Evolutionary conservation across 2,329 filamentous ascomycete genomes (phyloP), one percentile per base, ranked within the genome.

Genomic region (Aspergillus neotritici): DNA sequence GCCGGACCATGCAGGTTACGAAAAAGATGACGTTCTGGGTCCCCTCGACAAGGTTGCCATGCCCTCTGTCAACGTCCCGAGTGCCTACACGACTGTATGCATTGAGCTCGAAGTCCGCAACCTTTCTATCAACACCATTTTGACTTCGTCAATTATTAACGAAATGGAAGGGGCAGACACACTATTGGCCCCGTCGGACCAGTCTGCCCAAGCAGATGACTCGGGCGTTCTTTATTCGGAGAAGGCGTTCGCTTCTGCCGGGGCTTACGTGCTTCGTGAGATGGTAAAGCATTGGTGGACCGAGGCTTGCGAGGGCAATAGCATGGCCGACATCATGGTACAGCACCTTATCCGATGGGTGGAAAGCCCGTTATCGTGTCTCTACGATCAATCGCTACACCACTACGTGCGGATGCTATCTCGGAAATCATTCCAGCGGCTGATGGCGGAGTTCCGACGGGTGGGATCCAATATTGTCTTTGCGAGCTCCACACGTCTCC

Each of bases 201-300:
- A 77, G 9, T 68, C 75, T 1, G 81, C 84, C 44, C 77, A 82
- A 21, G 74, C 74, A 2, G 76, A 76, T 8, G 83, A 82, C 0
- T 73, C 78, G 0, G 84, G 84, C 47, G 77, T 83, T 13, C 78
- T 94, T 5, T 86, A 87, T 49, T 87, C 89, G 0, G 89, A 95
- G 49, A 93, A 85, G 47, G 87, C 91, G 0, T 98, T 98, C 62
- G 84, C 91, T n/a, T 86, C 88, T 38, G 89, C 91, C 3, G 87
- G 89, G 42, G 86, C 97, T 4, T 79, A 84, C 5, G 93, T 98
- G 0, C 75, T 99, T 3, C 84, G 93, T 11, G 94, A 97, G 57
- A 96, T 99, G 90, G 93, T 99, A 55, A 95, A 96, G 65, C 80
- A 87, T 3, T 99, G 94, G 94, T 98, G 93, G 93, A 79, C 84